Evolutionary conservation across 2,329 filamentous ascomycete species (phyloP).

Genomic region (Huntiella decipiens): DNA sequence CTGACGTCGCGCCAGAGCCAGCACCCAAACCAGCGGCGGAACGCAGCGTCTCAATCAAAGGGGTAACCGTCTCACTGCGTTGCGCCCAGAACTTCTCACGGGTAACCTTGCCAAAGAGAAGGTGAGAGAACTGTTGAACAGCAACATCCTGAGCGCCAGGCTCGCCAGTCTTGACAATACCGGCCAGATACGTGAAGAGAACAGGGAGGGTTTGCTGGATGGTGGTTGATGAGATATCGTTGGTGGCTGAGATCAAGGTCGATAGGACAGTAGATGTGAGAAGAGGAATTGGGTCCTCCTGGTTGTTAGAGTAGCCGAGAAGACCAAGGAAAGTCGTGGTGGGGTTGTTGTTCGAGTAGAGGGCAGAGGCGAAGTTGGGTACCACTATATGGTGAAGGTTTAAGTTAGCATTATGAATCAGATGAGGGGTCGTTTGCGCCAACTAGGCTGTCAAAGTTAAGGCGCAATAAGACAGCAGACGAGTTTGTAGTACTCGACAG

Average conservation of each 20-base stretch:
- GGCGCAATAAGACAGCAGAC: no score
- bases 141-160: conserved; percentile 88
- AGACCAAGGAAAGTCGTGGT: conserved; percentile 73
- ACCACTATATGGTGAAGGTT: conserved; percentile 39
- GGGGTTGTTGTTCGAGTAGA: conserved; percentile 58
- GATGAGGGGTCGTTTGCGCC: conserved; percentile 3
- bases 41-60: conserved; percentile 64
- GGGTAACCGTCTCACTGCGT: conserved; percentile 63
- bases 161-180: conserved; percentile 67
- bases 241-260: conserved; percentile 51
- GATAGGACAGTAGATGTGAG: conserved; percentile 78
- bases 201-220: conserved; percentile 59
- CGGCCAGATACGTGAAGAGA: conserved; percentile 71
- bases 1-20: conserved; percentile 38
- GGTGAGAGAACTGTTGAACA: conserved; percentile 72
- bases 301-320: conserved; percentile 54
- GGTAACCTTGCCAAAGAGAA: conserved; percentile 57
- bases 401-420: not conserved
- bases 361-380: conserved; percentile 55
- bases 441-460: not conserved
- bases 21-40: conserved; percentile 55
- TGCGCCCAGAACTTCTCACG: conserved; percentile 83
- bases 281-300: conserved; percentile 66
- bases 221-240: conserved; percentile 45
- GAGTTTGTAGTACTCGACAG: not conserved